These are phyloP conservation scores for Candida odintsovae DNA, from an alignment of 805 yeast genomes.

Conservation along the genomic window DNA sequence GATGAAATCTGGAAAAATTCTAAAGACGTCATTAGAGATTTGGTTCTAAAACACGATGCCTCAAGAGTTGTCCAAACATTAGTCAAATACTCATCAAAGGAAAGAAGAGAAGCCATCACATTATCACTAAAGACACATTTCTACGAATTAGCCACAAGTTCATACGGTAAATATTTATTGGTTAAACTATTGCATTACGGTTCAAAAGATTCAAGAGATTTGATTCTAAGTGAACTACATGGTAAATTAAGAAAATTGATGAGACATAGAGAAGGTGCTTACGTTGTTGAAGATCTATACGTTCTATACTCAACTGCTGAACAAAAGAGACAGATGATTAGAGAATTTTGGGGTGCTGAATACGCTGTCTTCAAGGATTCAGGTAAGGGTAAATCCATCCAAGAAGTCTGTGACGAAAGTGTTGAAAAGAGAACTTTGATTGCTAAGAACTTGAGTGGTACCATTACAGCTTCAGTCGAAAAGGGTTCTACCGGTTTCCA, in stretches of 20 bases:
- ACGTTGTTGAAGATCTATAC: slow-evolving; percentile 89
- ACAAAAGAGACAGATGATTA: slow-evolving; percentile 84
- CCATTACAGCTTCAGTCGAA: slow-evolving; percentile 85
- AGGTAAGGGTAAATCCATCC: slow-evolving; percentile 55
- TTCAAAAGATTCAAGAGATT: slow-evolving; percentile 67
- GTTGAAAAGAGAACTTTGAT: slow-evolving; percentile 76
- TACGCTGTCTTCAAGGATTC: slow-evolving; percentile 84
- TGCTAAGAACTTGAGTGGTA: slow-evolving; percentile 68
- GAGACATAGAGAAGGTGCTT: slow-evolving; percentile 98
- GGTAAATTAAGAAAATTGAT: slow-evolving; percentile 87
- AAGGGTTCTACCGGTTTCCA: slow-evolving; percentile 97
- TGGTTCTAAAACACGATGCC: slow-evolving; percentile 93
- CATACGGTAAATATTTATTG: slow-evolving; percentile 89
- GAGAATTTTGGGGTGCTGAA: slow-evolving; percentile 96
- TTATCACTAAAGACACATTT: slow-evolving; percentile 65
- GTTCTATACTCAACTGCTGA: slow-evolving; percentile 78
- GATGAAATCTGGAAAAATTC: slow-evolving; percentile 82
- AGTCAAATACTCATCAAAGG: slow-evolving; percentile 77
- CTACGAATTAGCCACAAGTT: slow-evolving; percentile 80
- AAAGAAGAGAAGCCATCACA: slow-evolving; percentile 68
- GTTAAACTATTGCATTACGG: slow-evolving; percentile 92
- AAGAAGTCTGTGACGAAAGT: slow-evolving; percentile 58
- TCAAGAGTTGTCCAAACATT: slow-evolving; percentile 94
- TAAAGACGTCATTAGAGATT: slow-evolving; percentile 69
- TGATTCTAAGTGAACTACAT: slow-evolving; percentile 77